These are phyloP conservation scores for Letharia columbiana DNA, from an alignment of 495 filamentous ascomycete species.

Conservation along the genomic window DNA sequence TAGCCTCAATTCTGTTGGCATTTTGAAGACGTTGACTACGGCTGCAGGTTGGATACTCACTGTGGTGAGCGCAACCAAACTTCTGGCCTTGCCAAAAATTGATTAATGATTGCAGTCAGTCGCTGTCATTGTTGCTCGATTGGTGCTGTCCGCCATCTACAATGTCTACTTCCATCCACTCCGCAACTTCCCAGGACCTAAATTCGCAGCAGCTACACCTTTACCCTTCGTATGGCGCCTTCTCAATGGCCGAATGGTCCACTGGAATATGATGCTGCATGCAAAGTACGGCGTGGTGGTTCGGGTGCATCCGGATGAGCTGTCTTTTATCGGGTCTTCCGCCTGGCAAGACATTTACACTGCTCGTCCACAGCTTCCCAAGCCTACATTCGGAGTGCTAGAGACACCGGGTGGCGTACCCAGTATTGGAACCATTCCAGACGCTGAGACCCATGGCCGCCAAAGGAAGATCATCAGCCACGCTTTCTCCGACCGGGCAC, in stretches of 20 bases:
- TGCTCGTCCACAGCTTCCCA: slow-evolving; percentile 21
- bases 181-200: slow-evolving; percentile 41
- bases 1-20: neutral
- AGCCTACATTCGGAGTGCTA: slow-evolving; percentile 6
- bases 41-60: slow-evolving; percentile 7
- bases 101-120: slow-evolving; percentile 1
- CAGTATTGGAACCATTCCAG: neutral
- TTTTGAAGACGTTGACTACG: neutral
- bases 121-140: slow-evolving; percentile 3
- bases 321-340: slow-evolving; percentile 32
- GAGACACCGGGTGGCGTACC: slow-evolving; percentile 2
- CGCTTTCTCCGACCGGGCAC: slow-evolving; percentile 27
- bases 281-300: slow-evolving; percentile 34
- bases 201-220: slow-evolving; percentile 19
- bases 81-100: no score
- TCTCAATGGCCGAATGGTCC: slow-evolving; percentile 16
- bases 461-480: slow-evolving; percentile 27
- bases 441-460: slow-evolving; percentile 28
- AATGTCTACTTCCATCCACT: slow-evolving; percentile 45
- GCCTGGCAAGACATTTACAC: slow-evolving; percentile 23
- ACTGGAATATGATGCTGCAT: slow-evolving; percentile 28
- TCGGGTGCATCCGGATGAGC: slow-evolving; percentile 32
- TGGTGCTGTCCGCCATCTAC: slow-evolving; percentile 28
- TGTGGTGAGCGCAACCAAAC: neutral
- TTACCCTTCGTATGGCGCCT: slow-evolving; percentile 18